Evolutionary conservation across 257 asterid species (phyloP).

Genomic region (Solanum sitiens): DNA sequence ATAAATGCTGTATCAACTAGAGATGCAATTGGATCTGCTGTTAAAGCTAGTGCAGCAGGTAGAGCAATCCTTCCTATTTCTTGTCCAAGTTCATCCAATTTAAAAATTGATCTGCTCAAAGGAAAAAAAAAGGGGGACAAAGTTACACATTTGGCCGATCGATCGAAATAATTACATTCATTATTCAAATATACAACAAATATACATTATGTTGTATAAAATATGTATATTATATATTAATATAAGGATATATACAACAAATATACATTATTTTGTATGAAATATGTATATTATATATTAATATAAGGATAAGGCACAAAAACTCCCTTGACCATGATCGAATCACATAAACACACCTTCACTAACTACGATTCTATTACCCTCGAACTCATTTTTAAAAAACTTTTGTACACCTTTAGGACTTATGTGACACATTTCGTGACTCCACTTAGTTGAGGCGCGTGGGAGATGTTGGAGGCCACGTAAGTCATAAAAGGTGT

Average conservation of each 20-base stretch:
- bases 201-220: neutral
- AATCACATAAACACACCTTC: no score
- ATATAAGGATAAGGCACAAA: neutral
- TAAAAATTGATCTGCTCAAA: conserved; percentile 37
- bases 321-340: no score
- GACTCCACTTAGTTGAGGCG: no score
- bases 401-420: no score
- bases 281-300: no score
- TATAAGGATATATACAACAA: no score
- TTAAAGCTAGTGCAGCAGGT: conserved; percentile 71
- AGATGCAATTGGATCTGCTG: conserved; percentile 90
- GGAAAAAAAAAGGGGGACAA: neutral
- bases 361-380: no score
- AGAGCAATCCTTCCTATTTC: conserved; percentile 57
- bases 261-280: no score
- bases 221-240: neutral
- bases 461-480: no score
- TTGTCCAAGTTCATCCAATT: conserved; percentile 54
- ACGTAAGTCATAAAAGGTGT: no score
- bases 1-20: conserved; percentile 66
- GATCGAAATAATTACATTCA: neutral
- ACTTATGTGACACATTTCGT: no score
- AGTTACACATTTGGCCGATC: neutral
- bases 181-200: neutral
- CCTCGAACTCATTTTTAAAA: no score